Evolutionary conservation across 2,329 filamentous ascomycete species (phyloP).

Genomic region (Ambrosiella xylebori): DNA sequence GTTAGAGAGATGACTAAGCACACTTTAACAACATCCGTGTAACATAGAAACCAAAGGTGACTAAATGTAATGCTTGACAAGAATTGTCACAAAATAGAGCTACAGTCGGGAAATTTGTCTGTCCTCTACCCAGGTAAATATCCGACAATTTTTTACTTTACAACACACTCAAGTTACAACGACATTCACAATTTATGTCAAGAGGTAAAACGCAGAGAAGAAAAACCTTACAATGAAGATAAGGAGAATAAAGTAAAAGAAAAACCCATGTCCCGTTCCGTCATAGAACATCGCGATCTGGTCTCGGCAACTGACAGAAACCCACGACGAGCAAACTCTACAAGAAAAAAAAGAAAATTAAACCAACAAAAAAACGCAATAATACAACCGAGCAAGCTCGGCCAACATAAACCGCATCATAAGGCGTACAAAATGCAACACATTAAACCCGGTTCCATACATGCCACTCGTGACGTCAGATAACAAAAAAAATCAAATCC

Average conservation of each 20-base stretch:
- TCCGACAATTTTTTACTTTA: too few relatives aligned
- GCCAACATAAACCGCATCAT: not conserved
- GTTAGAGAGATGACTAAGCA: not conserved
- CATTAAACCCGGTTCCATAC: constrained; percentile 11
- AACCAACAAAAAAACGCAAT: constrained; percentile 5
- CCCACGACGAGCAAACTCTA: constrained; percentile 3
- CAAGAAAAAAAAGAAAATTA: not conserved
- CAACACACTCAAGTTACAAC: not conserved
- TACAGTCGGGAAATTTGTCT: too few relatives aligned
- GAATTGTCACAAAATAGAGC: too few relatives aligned
- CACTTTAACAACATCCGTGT: not conserved
- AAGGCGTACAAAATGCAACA: constrained; percentile 1
- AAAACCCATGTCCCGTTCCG: not conserved
- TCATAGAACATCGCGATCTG: constrained; percentile 1
- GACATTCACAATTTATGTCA: not conserved
- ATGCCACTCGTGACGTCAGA: not conserved
- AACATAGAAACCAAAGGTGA: not conserved
- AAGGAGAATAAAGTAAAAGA: not conserved
- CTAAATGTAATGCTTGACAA: too few relatives aligned
- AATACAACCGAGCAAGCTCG: constrained; percentile 2
- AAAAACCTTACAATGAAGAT: not conserved
- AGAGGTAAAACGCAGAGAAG: not conserved
- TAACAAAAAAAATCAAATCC: not conserved
- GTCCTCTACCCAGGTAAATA: too few relatives aligned
- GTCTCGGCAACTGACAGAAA: constrained; percentile 5